Evolutionary conservation across 1,284 basidiomycete genomes (phyloP).

Genomic region (Hymenochaete sp.): DNA sequence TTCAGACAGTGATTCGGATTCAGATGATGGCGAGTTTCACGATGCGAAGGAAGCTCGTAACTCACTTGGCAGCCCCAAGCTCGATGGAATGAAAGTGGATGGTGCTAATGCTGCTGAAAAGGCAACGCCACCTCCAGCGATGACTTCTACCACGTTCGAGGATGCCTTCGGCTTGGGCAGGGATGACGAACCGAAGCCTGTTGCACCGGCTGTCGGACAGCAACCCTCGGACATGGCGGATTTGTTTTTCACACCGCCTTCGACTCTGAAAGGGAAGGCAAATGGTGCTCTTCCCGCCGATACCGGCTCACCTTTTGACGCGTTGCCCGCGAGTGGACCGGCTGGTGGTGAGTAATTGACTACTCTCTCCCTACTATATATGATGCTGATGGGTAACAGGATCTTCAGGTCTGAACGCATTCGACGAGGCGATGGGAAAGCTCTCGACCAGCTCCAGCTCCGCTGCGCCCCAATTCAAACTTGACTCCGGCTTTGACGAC

Average conservation of each 20-base stretch:
- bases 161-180: slow-evolving; percentile 52
- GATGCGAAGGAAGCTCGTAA: slow-evolving; percentile 14
- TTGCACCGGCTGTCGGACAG: slow-evolving; percentile 28
- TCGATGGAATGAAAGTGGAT: slow-evolving; percentile 23
- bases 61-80: slow-evolving; percentile 5
- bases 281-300: slow-evolving; percentile 6
- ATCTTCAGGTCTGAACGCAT: slow-evolving; percentile 50
- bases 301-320: slow-evolving; percentile 2
- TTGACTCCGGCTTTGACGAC: slow-evolving; percentile 75
- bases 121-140: slow-evolving; percentile 20
- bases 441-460: slow-evolving; percentile 29
- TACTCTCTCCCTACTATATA: slow-evolving; percentile 13
- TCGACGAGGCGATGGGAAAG: slow-evolving; percentile 64
- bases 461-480: slow-evolving; percentile 42
- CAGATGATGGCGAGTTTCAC: slow-evolving; percentile 36
- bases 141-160: slow-evolving; percentile 38
- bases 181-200: slow-evolving; percentile 23
- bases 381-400: slow-evolving; percentile 17
- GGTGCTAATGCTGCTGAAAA: slow-evolving; percentile 21
- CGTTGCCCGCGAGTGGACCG: neutral
- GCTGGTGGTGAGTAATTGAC: neutral
- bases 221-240: slow-evolving; percentile 8
- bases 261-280: neutral
- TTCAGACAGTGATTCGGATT: slow-evolving; percentile 44
- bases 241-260: slow-evolving; percentile 12